Evolutionary conservation across 2,329 filamentous ascomycete species (phyloP).

Genomic region (Ascochyta koolunga): DNA sequence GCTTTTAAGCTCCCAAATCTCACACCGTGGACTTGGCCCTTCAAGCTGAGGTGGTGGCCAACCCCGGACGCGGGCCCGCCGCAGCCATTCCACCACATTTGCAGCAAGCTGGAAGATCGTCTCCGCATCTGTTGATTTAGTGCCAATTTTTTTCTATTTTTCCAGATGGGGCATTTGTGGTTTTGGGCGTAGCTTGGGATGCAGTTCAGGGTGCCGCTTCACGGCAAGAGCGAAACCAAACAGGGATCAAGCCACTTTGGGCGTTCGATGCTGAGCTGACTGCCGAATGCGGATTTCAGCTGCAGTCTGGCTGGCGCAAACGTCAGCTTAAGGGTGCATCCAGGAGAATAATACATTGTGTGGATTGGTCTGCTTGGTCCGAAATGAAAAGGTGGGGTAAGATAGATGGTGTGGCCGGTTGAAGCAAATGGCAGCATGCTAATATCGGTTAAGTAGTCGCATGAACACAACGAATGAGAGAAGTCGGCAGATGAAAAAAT

Average conservation of each 20-base stretch:
- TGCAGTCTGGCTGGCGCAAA: slow-evolving; percentile 11
- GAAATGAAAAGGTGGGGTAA: background rate
- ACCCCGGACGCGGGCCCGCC: background rate
- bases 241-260: background rate
- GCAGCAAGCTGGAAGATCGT: background rate
- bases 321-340: background rate
- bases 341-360: background rate
- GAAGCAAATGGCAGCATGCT: slow-evolving; percentile 1
- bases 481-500: background rate
- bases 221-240: slow-evolving; percentile 1
- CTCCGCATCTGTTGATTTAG: background rate
- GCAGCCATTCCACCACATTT: background rate
- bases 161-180: background rate
- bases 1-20: slow-evolving; percentile 4
- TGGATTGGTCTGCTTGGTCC: slow-evolving; percentile 2
- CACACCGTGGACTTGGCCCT: slow-evolving; percentile 1
- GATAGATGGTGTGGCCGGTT: background rate
- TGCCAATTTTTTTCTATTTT: background rate
- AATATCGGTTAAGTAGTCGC: background rate
- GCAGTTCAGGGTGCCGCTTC: background rate
- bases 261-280: background rate
- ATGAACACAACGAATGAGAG: background rate
- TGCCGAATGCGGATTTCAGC: slow-evolving; percentile 4
- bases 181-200: slow-evolving; percentile 2
- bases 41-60: slow-evolving; percentile 7